Conservation (phyloP, 2,329 filamentous ascomycete genomes). For the Verticillium tricorpus region DNA sequence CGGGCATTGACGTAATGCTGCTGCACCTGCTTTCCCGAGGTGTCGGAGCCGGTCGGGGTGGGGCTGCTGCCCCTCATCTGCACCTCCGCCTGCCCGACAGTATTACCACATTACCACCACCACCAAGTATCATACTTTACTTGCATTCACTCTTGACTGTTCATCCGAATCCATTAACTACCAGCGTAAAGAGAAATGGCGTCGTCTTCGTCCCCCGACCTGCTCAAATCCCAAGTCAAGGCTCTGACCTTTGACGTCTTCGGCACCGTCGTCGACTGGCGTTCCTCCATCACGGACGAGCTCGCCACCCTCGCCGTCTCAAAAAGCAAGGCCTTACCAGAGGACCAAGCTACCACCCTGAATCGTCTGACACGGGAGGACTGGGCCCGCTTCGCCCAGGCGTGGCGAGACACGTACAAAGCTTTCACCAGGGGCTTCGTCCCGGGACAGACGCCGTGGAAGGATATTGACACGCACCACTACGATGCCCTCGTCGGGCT, state of each 20-base stretch:
- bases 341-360: constrained; percentile 40
- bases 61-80: neutral
- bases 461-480: constrained; percentile 70
- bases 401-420: constrained; percentile 65
- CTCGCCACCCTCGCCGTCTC: constrained; percentile 46
- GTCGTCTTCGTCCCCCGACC: constrained; percentile 1
- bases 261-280: constrained; percentile 79
- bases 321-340: constrained; percentile 36
- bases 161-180: too few relatives aligned
- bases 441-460: constrained; percentile 47
- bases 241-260: constrained; percentile 73
- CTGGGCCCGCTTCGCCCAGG: constrained; percentile 62
- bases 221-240: constrained; percentile 31
- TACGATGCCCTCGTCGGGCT: constrained; percentile 56
- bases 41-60: neutral
- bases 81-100: neutral
- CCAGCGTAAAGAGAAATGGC: constrained; percentile 17
- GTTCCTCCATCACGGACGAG: constrained; percentile 57
- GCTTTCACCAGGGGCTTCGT: constrained; percentile 54
- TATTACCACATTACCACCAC: neutral
- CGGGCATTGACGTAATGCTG: neutral
- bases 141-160: neutral
- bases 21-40: neutral
- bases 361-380: constrained; percentile 47
- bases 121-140: neutral